phyloP scores from a whole-genome alignment of 495 filamentous ascomycete species.

The Aspergillus wentii region DNA sequence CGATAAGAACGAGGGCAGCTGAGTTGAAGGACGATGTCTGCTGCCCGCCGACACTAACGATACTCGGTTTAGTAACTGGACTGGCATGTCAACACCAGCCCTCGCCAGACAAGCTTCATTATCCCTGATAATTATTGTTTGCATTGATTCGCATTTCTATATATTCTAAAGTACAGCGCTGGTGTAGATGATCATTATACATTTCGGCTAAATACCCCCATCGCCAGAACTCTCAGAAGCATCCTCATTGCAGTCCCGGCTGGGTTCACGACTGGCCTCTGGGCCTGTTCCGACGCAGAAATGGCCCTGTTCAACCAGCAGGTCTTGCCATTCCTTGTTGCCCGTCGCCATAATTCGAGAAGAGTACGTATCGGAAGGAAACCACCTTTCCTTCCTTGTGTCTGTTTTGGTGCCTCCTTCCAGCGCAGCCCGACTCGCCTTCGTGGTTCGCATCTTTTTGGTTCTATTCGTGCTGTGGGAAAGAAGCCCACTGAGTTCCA shows the following conservation, averaged over 20 bases:
- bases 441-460: constrained; percentile 69
- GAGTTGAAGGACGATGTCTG: no score
- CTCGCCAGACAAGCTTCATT: no score
- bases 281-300: constrained; percentile 13
- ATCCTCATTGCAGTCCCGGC: constrained; percentile 3
- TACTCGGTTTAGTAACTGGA: no score
- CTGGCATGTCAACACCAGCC: no score
- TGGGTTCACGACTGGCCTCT: background rate
- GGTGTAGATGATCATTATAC: constrained; percentile 4
- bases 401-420: constrained; percentile 72
- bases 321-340: constrained; percentile 56
- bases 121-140: no score
- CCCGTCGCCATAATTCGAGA: constrained; percentile 62
- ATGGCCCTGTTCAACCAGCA: constrained; percentile 32
- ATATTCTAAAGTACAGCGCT: background rate
- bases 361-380: constrained; percentile 61
- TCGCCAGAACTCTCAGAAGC: constrained; percentile 11
- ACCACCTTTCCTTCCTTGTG: constrained; percentile 74
- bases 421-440: constrained; percentile 74
- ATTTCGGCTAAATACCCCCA: constrained; percentile 6
- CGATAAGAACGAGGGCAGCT: no score
- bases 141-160: no score
- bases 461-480: constrained; percentile 44
- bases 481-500: constrained; percentile 57
- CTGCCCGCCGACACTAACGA: no score